Evolutionary conservation across 2,329 filamentous ascomycete genomes (phyloP).

Genomic region (Pezicula rhizophila): DNA sequence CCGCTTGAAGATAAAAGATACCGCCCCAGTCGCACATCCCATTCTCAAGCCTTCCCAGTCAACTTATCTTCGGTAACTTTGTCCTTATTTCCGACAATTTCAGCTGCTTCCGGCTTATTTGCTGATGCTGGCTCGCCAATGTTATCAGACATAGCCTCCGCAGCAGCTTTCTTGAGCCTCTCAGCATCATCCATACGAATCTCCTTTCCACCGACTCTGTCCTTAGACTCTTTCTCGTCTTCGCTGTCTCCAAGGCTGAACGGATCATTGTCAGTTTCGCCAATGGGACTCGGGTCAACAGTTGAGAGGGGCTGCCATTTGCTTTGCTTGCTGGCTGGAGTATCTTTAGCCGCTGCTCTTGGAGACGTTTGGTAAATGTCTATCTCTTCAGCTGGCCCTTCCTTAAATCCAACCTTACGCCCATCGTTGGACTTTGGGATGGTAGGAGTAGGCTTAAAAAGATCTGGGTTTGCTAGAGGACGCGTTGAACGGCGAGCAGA

Average conservation of each 20-base stretch:
- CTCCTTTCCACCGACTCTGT: conserved; percentile 40
- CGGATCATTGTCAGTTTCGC: conserved; percentile 84
- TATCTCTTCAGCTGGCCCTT: conserved; percentile 65
- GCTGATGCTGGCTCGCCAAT: conserved; percentile 23
- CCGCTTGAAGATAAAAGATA: not conserved
- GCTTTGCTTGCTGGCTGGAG: conserved; percentile 62
- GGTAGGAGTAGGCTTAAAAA: conserved; percentile 65
- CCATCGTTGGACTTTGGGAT: conserved; percentile 36
- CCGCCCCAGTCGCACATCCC: not conserved
- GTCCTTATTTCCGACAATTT: conserved; percentile 24
- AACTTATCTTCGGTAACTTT: conserved; percentile 24
- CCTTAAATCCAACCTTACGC: conserved; percentile 49
- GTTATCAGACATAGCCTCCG: conserved; percentile 37
- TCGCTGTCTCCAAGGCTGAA: conserved; percentile 96
- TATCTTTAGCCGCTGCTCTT: conserved; percentile 46
- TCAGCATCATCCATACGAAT: conserved; percentile 50
- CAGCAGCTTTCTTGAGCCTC: conserved; percentile 58
- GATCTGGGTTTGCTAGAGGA: conserved; percentile 67
- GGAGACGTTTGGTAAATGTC: conserved; percentile 66
- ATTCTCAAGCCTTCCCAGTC: conserved; percentile 16
- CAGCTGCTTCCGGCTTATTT: conserved; percentile 23
- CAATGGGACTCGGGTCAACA: conserved; percentile 77
- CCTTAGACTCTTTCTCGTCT: conserved; percentile 77
- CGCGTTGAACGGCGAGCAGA: conserved; percentile 53
- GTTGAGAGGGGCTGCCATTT: conserved; percentile 95